Evolutionary conservation across 2,329 filamentous ascomycete species (phyloP).

Genomic region (Colletotrichum trifolii): DNA sequence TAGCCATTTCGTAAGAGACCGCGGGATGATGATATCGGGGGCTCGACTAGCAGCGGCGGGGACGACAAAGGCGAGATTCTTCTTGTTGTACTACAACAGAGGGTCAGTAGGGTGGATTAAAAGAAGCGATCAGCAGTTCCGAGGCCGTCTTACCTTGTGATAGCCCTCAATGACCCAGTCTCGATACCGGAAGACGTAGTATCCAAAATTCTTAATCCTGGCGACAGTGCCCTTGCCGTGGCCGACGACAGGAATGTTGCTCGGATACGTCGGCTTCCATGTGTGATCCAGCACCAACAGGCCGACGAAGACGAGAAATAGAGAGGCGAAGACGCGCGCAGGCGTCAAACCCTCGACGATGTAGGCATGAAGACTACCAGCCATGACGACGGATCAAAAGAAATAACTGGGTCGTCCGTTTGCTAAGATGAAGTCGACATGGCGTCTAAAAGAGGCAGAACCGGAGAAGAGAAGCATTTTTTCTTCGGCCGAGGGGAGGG

Average conservation of each 20-base stretch:
- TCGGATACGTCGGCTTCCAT: constrained; percentile 52
- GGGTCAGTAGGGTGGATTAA: background rate
- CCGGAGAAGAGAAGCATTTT: too few species aligned
- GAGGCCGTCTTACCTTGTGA: constrained; percentile 46
- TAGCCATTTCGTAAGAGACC: constrained; percentile 57
- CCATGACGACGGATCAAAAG: constrained; percentile 2
- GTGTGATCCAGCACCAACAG: constrained; percentile 54
- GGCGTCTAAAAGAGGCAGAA: too few species aligned
- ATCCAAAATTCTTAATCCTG: constrained; percentile 52
- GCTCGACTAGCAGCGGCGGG: constrained; percentile 53
- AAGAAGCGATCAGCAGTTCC: background rate
- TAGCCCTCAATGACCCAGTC: constrained; percentile 57
- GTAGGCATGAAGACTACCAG: constrained; percentile 39
- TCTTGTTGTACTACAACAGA: constrained; percentile 51
- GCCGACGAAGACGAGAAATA: constrained; percentile 47
- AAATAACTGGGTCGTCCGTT: background rate
- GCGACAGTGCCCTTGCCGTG: constrained; percentile 50
- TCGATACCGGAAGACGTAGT: constrained; percentile 51
- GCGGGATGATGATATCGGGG: constrained; percentile 57
- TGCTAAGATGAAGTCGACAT: background rate
- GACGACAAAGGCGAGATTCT: constrained; percentile 53
- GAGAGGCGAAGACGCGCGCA: constrained; percentile 42
- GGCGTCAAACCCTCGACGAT: constrained; percentile 46
- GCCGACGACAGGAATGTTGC: constrained; percentile 54
- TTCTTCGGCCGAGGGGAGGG: too few species aligned